Evolutionary conservation across 2,329 filamentous ascomycete genomes (phyloP), one percentile per base, ranked within the genome.

Genomic region (Metarhizium humberi): DNA sequence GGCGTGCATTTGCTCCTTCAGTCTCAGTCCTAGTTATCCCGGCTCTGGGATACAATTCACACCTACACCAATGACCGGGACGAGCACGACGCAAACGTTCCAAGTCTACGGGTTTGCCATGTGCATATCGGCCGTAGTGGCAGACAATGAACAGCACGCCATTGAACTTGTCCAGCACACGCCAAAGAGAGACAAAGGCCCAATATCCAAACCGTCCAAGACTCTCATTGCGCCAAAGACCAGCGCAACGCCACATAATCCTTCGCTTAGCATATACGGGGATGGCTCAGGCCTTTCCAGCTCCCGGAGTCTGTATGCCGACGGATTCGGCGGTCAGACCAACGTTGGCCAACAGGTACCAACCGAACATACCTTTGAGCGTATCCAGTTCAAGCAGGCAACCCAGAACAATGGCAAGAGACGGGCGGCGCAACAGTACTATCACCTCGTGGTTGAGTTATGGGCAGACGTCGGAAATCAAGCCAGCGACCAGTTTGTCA

Each of bases 321-420:
- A 76, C 57, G 65, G 66, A 53, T 73, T 76, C 63, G 65, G 57
- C 57, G 60, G 57, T 30, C 53, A 60, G 32, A 65, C 66, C 34
- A 55, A 62, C 2, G 59, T 62, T 29, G 62, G 69, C 38, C 70
- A 74, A 60, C 67, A 50, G 66, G 71, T 73, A 16, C 74, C 77
- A 5, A 78, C 73, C 6, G 80, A 84, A 61, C 78, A 83, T 59
- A 82, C 78, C 0, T 96, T 95, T 66, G 91, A 96, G 67, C 85
- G 92, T 11, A 94, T 96, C 52, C 91, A 96, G 64, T 96, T 96
- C 79, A 95, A 95, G 69, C 89, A 90, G 60, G 91, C 92, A 1
- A 96, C 91, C 0, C 90, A 90, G 29, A 96, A 96, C 73, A 96
- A 96, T 62, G 91, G 91, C 50, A 95, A 95, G 69, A 80, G 92